Evolutionary conservation across 169 alveolate genomes (phyloP).

Genomic region (Babesia caballi): DNA sequence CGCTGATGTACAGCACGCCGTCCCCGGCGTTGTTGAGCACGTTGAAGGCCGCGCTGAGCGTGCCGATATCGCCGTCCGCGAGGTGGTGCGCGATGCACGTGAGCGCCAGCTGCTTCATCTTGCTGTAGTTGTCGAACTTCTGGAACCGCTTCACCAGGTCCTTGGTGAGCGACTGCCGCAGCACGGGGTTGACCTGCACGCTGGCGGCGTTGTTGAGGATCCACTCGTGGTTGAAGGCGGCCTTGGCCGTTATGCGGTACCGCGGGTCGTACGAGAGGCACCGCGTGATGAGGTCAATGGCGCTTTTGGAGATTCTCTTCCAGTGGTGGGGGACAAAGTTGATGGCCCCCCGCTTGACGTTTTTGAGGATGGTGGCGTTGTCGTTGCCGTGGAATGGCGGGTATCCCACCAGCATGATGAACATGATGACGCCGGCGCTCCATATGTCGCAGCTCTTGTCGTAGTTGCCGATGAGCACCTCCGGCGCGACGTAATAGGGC

Average conservation of each 20-base stretch:
- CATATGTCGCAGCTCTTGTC: conserved; percentile 93
- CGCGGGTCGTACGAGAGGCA: conserved; percentile 82
- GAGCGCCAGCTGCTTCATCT: conserved; percentile 89
- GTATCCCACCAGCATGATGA: conserved; percentile 75
- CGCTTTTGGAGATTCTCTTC: conserved; percentile 84
- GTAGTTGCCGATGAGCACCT: conserved; percentile 88
- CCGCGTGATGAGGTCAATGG: conserved; percentile 84
- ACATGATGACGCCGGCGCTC: conserved; percentile 90
- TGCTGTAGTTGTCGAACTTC: conserved; percentile 83
- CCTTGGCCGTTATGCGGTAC: conserved; percentile 85
- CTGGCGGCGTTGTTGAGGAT: conserved; percentile 56
- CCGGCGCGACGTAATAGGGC: conserved; percentile 96
- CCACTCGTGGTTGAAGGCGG: conserved; percentile 92
- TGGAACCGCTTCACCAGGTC: conserved; percentile 81
- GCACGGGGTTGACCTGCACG: conserved; percentile 27
- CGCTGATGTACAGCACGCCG: conserved; percentile 82
- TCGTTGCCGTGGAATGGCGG: conserved; percentile 86
- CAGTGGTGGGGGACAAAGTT: conserved; percentile 87
- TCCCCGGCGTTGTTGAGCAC: conserved; percentile 90
- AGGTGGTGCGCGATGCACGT: conserved; percentile 92
- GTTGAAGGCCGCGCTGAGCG: conserved; percentile 84
- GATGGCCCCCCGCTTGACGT: conserved; percentile 82
- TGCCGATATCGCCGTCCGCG: conserved; percentile 84
- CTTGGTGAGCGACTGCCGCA: conserved; percentile 57
- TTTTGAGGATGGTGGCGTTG: conserved; percentile 81